Evolutionary conservation across 1,139 yeast genomes (phyloP), one percentile per base, ranked within the genome.

Genomic region (Sugiyamaella novakii): DNA sequence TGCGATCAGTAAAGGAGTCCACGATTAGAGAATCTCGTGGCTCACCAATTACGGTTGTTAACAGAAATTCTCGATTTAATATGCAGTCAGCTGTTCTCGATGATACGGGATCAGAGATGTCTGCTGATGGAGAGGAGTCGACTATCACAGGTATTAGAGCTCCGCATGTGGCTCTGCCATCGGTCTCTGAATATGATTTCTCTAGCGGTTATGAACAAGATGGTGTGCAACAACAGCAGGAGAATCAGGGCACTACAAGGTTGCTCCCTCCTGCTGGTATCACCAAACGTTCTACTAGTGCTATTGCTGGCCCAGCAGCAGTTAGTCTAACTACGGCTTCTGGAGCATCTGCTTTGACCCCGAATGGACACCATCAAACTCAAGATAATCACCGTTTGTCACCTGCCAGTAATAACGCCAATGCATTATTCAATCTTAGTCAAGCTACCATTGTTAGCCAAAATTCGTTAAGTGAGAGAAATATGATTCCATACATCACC

Each of bases 401-500:
- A 27, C 42, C 46, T 27, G 46, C 44, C 34, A 46, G 46, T 21
- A 31, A 42, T 17, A 42, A 19, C 10, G 46, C 46, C 10, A 33
- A 35, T 41, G 56, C 49, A 25, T 11, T 55, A 24, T 45, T 53
- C 45, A 54, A 55, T 34, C 38, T 60, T 44, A 59, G 63, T 34
- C 61, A 62, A 8, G 62, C 73, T 37, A 83, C 91, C 1, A 76
- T 86, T 63, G 84, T 83, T 42, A 84, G 92, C 0, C 77, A 82
- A 63, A 83, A 83, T 3, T 83, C 92, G 0, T 69, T 84, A 35
- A 81, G 84, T 3, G 92, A 84, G 56, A 80, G 78, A 47, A 79
- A 81, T 39, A 86, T 87, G 78, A 84, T 87, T 57, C 91, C 94
- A 1, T 92, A 94, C 2, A 80, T 92, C 49, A 86, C 97, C 0